phyloP scores from a whole-genome alignment of 2,329 filamentous ascomycete species.

The Microascus cirrosus region DNA sequence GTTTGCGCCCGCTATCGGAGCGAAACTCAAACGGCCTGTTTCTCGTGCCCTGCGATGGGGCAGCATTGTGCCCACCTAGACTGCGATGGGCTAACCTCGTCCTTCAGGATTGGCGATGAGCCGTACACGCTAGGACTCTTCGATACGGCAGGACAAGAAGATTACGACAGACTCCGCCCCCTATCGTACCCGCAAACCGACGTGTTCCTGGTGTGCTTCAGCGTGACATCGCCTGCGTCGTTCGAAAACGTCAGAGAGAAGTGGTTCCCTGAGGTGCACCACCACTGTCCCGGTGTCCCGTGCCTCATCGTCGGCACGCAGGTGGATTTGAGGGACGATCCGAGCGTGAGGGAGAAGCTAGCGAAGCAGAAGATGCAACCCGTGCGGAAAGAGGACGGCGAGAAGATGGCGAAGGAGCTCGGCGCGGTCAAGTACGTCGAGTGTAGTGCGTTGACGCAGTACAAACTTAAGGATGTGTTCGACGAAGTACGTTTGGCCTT shows the following conservation, averaged over 20 bases:
- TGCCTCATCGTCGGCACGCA: slow-evolving; percentile 97
- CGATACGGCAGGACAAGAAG: slow-evolving; percentile 97
- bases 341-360: slow-evolving; percentile 79
- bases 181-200: slow-evolving; percentile 97
- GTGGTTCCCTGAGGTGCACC: slow-evolving; percentile 97
- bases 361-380: slow-evolving; percentile 93
- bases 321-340: slow-evolving; percentile 87
- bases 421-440: slow-evolving; percentile 98
- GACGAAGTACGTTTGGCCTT: slow-evolving; percentile 63
- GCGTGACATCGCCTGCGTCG: slow-evolving; percentile 90
- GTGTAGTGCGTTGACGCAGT: slow-evolving; percentile 95
- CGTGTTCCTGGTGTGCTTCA: slow-evolving; percentile 98
- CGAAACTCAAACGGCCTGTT: background rate
- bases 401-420: slow-evolving; percentile 94
- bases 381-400: slow-evolving; percentile 84
- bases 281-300: slow-evolving; percentile 95
- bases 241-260: slow-evolving; percentile 99
- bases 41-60: background rate
- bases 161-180: slow-evolving; percentile 94
- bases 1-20: background rate
- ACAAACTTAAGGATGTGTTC: slow-evolving; percentile 98
- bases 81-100: background rate
- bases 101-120: slow-evolving; percentile 87
- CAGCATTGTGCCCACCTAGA: background rate
- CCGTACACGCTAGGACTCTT: slow-evolving; percentile 95